phyloP scores from a whole-genome alignment of 805 yeast genomes.

The Schwanniomyces sp. region DNA sequence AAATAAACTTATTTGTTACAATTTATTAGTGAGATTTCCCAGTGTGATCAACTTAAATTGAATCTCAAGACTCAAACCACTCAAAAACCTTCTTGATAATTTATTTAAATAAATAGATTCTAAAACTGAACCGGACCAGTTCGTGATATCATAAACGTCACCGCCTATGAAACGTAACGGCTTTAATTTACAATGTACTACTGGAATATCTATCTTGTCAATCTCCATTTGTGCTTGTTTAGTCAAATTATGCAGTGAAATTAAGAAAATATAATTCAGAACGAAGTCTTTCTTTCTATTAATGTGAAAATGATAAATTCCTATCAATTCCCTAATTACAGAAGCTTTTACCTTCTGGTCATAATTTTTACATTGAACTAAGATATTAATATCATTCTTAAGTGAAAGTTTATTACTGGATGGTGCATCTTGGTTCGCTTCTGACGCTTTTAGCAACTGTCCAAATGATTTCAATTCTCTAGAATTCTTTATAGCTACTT shows the following conservation, averaged over 20 bases:
- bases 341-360: slow-evolving; percentile 44
- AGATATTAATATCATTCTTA: slow-evolving; percentile 33
- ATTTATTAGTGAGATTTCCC: neutral
- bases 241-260: slow-evolving; percentile 48
- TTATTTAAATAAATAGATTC: slow-evolving; percentile 21
- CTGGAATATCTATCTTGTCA: slow-evolving; percentile 45
- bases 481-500: slow-evolving; percentile 1
- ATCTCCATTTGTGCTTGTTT: slow-evolving; percentile 46
- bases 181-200: slow-evolving; percentile 42
- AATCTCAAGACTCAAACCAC: slow-evolving; percentile 27
- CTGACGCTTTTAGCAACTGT: slow-evolving; percentile 16
- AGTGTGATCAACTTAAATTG: slow-evolving; percentile 14
- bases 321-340: slow-evolving; percentile 52
- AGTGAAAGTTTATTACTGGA: slow-evolving; percentile 13
- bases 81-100: slow-evolving; percentile 16
- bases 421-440: slow-evolving; percentile 10
- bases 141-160: slow-evolving; percentile 28
- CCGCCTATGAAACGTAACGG: slow-evolving; percentile 22
- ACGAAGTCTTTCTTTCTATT: slow-evolving; percentile 13
- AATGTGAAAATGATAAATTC: slow-evolving; percentile 45
- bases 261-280: slow-evolving; percentile 39
- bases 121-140: slow-evolving; percentile 38
- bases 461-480: slow-evolving; percentile 1
- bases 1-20: neutral
- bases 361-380: slow-evolving; percentile 59